Base-by-base conservation (phyloP, 352 stramenopile genomes). In the Globisporangium yorkense region DNA sequence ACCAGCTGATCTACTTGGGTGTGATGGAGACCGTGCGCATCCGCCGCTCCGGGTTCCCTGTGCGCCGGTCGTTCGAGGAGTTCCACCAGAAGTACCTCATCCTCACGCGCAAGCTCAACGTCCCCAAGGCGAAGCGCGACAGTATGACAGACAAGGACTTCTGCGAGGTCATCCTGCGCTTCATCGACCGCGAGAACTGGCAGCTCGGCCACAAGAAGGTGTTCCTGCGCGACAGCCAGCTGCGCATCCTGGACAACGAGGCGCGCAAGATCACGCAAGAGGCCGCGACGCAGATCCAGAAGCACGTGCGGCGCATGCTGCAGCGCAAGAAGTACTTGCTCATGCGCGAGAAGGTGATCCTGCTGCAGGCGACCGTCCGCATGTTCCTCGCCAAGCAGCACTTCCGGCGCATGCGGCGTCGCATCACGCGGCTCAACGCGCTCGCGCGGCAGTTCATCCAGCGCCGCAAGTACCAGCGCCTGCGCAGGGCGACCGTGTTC, bases 1-100 rank as follows among this genome's bases (percentile, higher is more conserved):
- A 96, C 51, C 87, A 96, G 62, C 69, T 96, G 5, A 94, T 94
- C 35, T 94, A 94, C 56, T 70, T 96, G 18, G 87, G 87, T 58
- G 87, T 96, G 20, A 94, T 96, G 84, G 87, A 96, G 45, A 96
- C 85, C 20, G 87, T 96, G 51, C 85, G 85, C 43, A 96, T 96
- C 67, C 82, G 87, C 67, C 78, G 87, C 12, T 94, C 84, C 0
- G 87, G 87, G 44, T 96, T 92, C 50, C 87, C 87, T 21, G 85
- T 96, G 49, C 87, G 87, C 35, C 75, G 85, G 8, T 68, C 87
- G n/a, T 95, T 95, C 62, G 73, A 77, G 37, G 86, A 95, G 57
- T 96, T 96, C 51, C 63, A 89, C 48, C 68, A 89, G n/a, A 90
- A 89, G 52, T 96, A 96, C 68, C 76, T 92, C 66, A 89, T 96